Conservation (phyloP, 176 grass and related monocot genomes). For the Neostapfia colusana region DNA sequence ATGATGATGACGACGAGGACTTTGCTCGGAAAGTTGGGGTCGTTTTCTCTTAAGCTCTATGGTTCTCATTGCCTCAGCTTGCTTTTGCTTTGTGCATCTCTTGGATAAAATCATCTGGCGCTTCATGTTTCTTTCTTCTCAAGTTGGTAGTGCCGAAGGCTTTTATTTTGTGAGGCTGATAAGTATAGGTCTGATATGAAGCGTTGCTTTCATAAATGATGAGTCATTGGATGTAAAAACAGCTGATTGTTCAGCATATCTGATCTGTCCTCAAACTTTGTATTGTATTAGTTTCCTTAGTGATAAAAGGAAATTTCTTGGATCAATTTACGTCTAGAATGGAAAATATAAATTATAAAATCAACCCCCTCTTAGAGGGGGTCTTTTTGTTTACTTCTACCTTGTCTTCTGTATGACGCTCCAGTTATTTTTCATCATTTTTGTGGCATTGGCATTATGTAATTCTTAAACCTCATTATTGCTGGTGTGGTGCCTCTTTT, state of each 20-base stretch:
- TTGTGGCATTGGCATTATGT: background rate
- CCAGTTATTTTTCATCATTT: background rate
- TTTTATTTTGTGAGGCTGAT: constrained; percentile 44
- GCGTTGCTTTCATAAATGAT: constrained; percentile 38
- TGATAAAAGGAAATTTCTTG: constrained; percentile 43
- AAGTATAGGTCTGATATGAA: constrained; percentile 46
- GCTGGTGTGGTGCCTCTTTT: background rate
- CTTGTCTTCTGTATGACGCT: background rate
- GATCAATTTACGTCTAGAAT: constrained; percentile 34
- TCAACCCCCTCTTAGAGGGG: background rate
- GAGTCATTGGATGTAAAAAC: constrained; percentile 50
- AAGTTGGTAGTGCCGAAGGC: constrained; percentile 44
- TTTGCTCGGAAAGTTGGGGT: constrained; percentile 85
- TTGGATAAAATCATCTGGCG: constrained; percentile 40
- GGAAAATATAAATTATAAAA: constrained; percentile 44
- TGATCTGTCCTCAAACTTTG: constrained; percentile 52
- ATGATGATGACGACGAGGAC: constrained; percentile 84
- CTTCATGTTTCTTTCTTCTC: constrained; percentile 30
- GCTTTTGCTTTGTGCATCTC: constrained; percentile 31
- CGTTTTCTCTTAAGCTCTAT: constrained; percentile 52
- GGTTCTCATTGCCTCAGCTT: constrained; percentile 20
- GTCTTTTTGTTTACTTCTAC: constrained; percentile 5
- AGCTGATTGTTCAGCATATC: constrained; percentile 43
- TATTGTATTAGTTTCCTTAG: constrained; percentile 47
- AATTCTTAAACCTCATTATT: background rate